Evolutionary conservation across 1,139 yeast genomes (phyloP).

Genomic region (Chernovozyma aurita): DNA sequence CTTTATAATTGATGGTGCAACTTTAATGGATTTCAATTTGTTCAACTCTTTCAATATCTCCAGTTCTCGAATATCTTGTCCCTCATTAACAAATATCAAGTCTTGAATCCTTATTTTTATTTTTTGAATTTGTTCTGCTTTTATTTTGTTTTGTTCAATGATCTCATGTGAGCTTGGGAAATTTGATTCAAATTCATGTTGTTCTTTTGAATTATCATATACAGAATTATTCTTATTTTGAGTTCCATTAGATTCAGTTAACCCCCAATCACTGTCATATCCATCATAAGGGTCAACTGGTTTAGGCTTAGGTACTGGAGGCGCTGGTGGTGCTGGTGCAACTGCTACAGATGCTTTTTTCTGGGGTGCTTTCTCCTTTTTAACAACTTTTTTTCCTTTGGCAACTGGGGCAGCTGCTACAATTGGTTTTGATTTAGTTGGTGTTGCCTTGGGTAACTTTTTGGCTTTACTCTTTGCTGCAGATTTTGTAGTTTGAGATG

Average conservation of each 20-base stretch:
- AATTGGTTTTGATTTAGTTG: neutral
- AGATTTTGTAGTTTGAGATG: constrained; percentile 5
- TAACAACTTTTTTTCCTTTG: constrained; percentile 5
- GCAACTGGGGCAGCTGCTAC: constrained; percentile 1
- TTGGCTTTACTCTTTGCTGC: constrained; percentile 3
- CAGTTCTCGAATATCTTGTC: constrained; percentile 11
- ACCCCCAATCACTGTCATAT: constrained; percentile 44
- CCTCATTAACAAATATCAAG: constrained; percentile 12
- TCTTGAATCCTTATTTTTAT: constrained; percentile 16
- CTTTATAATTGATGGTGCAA: constrained; percentile 29
- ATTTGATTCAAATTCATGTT: constrained; percentile 19
- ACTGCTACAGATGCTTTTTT: constrained; percentile 13
- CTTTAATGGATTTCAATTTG: constrained; percentile 11
- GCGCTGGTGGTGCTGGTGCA: constrained; percentile 2
- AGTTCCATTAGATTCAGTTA: constrained; percentile 25
- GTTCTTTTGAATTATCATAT: constrained; percentile 30
- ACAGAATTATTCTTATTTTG: constrained; percentile 31
- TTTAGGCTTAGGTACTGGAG: constrained; percentile 20
- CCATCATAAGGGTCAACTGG: constrained; percentile 19
- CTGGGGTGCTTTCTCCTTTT: constrained; percentile 6
- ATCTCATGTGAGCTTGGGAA: constrained; percentile 24
- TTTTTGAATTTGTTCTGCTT: constrained; percentile 16
- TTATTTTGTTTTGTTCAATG: constrained; percentile 14
- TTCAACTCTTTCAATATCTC: constrained; percentile 17
- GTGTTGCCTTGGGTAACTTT: constrained; percentile 3